Percentiles rank a stretch among this genome's conserved stretches.
phyloP scores from a whole-genome alignment of 2,329 filamentous ascomycete species.

The Pestalotiopsis sp. region DNA sequence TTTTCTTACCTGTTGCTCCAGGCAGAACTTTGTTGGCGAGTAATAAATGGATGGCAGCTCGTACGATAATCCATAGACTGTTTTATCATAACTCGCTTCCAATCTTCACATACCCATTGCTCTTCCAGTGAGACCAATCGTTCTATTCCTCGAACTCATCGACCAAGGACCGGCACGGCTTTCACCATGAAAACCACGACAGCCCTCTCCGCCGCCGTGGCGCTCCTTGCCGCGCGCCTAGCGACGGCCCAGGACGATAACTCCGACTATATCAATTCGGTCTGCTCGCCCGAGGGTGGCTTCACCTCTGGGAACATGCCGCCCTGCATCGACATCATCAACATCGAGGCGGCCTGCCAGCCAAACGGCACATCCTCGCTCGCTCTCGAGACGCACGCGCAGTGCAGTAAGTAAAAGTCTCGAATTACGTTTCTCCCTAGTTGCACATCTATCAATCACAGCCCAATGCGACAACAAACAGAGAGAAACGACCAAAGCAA shows the following conservation, averaged over 20 bases:
- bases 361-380: conserved; percentile 30
- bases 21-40: neutral
- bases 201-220: neutral
- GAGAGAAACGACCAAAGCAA: too few species aligned
- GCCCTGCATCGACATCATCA: conserved; percentile 30
- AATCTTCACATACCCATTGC: neutral
- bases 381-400: conserved; percentile 27
- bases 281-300: conserved; percentile 11
- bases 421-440: neutral
- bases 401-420: conserved; percentile 31
- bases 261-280: conserved; percentile 14
- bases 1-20: neutral
- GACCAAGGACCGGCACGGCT: neutral
- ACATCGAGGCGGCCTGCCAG: conserved; percentile 30
- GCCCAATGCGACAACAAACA: neutral
- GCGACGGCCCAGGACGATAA: neutral
- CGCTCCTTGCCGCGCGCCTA: conserved; percentile 8
- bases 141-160: neutral
- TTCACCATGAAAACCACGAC: conserved; percentile 1
- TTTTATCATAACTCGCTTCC: neutral
- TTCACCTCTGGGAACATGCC: conserved; percentile 13
- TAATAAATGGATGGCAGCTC: neutral
- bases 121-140: neutral
- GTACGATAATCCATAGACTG: neutral
- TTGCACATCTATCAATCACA: neutral